Base-by-base conservation (phyloP, 2,329 filamentous ascomycete species). In the Didymellaceae sp. region DNA sequence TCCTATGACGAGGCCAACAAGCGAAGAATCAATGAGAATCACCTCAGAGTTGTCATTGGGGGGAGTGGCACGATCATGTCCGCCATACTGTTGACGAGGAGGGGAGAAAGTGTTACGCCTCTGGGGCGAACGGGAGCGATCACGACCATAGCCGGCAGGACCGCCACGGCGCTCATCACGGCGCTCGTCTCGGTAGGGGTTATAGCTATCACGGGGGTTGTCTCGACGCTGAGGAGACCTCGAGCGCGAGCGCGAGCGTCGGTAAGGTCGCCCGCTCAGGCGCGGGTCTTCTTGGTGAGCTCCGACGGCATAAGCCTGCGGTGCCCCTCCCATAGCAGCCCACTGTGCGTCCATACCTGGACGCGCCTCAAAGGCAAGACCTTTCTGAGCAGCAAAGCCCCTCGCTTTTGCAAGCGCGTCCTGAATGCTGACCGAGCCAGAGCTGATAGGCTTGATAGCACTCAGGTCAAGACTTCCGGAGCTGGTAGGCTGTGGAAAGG, bases 1-100 rank as follows among this genome's bases (percentile, higher is more conserved):
- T 44, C 91, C 91, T 68, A 96, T 96, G 66, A 96, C 95, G 25
- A 96, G 80, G 32, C 91, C 91, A 42, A 96, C 91, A 38, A 96
- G 81, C 63, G 86, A 89, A 17, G 90, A 91, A 69, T 96, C 91
- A 65, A 96, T 91, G 64, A 88, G 84, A 60, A 96, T 91, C 18
- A 87, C 89, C 75, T 96, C 91, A 18, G 84, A 83, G 65, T 87
- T 88, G 59, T 91, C 89, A 62, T 88, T 86, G 37, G 78, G 79
- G 59, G 81, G 75, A 17, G 86, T 85, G 28, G 85, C 86, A 45
- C 86, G 79, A 47, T 65, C 45, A 59, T 63, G 82, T 75, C 63
- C 76, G 35, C 71, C 72, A 59, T 76, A 75, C 45, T 79, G 80
- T 58, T 50, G 50, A 13, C 78, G 79, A 45, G 73, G 79, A 30